phyloP scores from a whole-genome alignment of 208 protist species.

The Dictyostelium gargantuum region DNA sequence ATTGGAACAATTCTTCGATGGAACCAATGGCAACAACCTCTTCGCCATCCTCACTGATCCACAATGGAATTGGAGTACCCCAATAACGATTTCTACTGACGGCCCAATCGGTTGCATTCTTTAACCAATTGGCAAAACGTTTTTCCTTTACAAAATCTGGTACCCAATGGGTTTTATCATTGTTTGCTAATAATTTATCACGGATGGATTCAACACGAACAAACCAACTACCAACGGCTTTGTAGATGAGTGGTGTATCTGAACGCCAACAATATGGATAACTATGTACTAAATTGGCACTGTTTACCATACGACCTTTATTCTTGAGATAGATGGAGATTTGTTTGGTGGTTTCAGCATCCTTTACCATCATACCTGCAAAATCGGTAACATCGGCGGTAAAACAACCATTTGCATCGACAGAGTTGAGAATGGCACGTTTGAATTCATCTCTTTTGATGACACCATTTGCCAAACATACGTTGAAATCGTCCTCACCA shows the following conservation, averaged over 20 bases:
- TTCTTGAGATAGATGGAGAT: constrained; percentile 96
- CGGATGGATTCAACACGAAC: constrained; percentile 97
- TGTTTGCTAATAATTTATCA: constrained; percentile 94
- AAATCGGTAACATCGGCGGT: constrained; percentile 96
- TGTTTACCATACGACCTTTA: constrained; percentile 90
- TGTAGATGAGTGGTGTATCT: constrained; percentile 73
- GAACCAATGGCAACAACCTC: constrained; percentile 96
- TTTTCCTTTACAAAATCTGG: constrained; percentile 96
- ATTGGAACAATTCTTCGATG: constrained; percentile 96
- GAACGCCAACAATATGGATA: constrained; percentile 99
- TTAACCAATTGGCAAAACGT: constrained; percentile 99
- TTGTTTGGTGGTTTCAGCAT: constrained; percentile 89
- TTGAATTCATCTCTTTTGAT: constrained; percentile 89
- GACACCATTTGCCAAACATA: constrained; percentile 95
- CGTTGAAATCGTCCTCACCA: constrained; percentile 99
- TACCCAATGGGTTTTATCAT: constrained; percentile 96
- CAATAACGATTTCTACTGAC: constrained; percentile 97
- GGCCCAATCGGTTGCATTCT: constrained; percentile 97
- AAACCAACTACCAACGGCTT: constrained; percentile 98
- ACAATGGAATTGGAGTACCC: constrained; percentile 99
- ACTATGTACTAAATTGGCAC: constrained; percentile 93
- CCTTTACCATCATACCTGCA: constrained; percentile 96
- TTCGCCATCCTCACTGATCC: constrained; percentile 93
- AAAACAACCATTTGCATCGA: constrained; percentile 98
- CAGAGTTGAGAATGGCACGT: constrained; percentile 90